A percentile compares a stretch with the other conserved stretches of the same genome.
These are phyloP conservation scores for Orbilia javanica DNA, from an alignment of 2,329 filamentous ascomycete genomes.

Conservation along the genomic window DNA sequence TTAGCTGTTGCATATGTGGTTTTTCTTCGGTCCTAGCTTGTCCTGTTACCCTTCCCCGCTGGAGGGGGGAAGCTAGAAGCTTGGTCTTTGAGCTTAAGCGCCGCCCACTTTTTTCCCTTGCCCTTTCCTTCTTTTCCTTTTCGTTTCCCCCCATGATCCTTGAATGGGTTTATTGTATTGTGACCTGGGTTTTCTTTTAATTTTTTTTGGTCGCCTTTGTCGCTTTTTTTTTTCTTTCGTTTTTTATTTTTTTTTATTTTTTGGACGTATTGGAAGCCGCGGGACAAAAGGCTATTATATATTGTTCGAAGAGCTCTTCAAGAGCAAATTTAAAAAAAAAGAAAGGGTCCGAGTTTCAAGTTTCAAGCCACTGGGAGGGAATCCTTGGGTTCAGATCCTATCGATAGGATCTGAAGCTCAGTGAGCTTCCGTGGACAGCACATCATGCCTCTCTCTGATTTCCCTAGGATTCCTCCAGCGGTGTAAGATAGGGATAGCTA, in stretches of 20 bases:
- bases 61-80: not conserved
- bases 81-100: conserved; percentile 30
- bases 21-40: not conserved
- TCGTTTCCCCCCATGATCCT: too few species aligned
- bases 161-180: too few species aligned
- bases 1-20: not conserved
- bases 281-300: too few species aligned
- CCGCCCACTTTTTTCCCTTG: not conserved
- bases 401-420: not conserved
- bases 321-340: not conserved
- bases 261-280: not conserved
- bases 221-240: too few species aligned
- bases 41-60: not conserved
- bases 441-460: conserved; percentile 31
- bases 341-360: not conserved
- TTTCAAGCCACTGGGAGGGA: conserved; percentile 3
- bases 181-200: not conserved
- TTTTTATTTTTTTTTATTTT: not conserved
- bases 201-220: too few species aligned
- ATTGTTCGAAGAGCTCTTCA: not conserved
- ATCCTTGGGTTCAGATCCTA: not conserved
- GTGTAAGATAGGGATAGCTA: not conserved
- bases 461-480: not conserved
- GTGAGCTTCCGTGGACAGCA: conserved; percentile 23
- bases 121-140: not conserved